Percentiles rank a stretch among this genome's conserved stretches.
These are phyloP conservation scores for Lizonia empirigonia DNA, from an alignment of 2,329 filamentous ascomycete species.

Conservation along the genomic window DNA sequence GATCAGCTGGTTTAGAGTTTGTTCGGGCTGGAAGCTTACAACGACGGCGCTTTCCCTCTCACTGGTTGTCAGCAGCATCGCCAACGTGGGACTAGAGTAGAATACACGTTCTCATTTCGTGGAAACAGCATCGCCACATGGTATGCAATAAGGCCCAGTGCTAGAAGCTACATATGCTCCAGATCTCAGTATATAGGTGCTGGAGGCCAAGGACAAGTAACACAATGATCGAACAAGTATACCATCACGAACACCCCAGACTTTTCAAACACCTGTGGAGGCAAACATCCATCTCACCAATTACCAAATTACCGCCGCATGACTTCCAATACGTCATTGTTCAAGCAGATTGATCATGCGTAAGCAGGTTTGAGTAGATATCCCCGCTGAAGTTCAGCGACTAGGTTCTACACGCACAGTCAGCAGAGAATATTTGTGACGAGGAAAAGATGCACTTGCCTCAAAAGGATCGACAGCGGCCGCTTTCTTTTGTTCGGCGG, in stretches of 20 bases:
- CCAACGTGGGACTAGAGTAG: background rate
- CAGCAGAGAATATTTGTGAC: background rate
- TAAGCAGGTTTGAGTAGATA: constrained; percentile 15
- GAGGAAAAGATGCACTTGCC: background rate
- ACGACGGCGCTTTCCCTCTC: background rate
- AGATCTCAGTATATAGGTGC: background rate
- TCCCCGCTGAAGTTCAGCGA: constrained; percentile 12
- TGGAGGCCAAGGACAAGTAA: background rate
- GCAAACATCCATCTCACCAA: too few relatives aligned
- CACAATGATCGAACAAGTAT: background rate
- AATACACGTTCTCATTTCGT: background rate
- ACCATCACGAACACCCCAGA: background rate
- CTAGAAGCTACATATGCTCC: background rate
- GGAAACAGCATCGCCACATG: background rate
- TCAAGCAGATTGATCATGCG: background rate
- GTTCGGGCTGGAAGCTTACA: constrained; percentile 1
- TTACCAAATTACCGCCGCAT: too few relatives aligned
- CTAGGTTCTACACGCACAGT: constrained; percentile 3
- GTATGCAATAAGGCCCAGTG: background rate
- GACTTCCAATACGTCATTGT: background rate
- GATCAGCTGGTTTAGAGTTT: background rate
- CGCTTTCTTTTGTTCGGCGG: background rate
- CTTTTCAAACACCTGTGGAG: background rate
- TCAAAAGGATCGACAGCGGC: constrained; percentile 16
- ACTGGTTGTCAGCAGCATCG: background rate